Percentiles rank a stretch among this genome's conserved stretches.
phyloP scores from a whole-genome alignment of 257 asterid species.

The Przewalskia tangutica region DNA sequence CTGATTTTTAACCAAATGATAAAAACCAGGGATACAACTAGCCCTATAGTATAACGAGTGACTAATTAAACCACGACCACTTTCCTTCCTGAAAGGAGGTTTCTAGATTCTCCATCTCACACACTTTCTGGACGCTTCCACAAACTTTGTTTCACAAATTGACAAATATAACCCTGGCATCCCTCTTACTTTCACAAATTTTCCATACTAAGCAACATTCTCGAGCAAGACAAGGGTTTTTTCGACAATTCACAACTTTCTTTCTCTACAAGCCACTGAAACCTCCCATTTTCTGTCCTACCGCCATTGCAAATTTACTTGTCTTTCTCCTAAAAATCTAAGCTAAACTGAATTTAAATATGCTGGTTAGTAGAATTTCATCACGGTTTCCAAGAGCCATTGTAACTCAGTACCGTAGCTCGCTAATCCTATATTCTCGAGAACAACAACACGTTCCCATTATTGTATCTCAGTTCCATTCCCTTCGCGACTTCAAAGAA shows the following conservation, averaged over 20 bases:
- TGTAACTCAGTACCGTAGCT: conserved; percentile 35
- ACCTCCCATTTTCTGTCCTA: background rate
- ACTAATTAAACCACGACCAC: too few species aligned
- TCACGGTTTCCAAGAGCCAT: conserved; percentile 37
- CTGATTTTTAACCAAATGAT: too few species aligned
- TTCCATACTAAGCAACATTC: too few species aligned
- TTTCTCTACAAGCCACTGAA: background rate
- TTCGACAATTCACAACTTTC: background rate
- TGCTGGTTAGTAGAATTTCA: conserved; percentile 50
- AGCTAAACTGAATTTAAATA: background rate
- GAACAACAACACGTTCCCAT: conserved; percentile 12
- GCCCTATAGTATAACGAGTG: too few species aligned
- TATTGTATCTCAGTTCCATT: conserved; percentile 19
- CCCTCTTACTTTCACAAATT: background rate
- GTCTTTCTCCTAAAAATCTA: background rate
- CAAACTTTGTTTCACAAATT: too few species aligned
- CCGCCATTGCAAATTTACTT: background rate
- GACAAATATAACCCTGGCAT: background rate
- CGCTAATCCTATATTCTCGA: conserved; percentile 28
- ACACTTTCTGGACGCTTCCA: background rate
- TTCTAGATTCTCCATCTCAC: background rate
- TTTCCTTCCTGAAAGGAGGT: too few species aligned
- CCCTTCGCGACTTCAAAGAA: conserved; percentile 16
- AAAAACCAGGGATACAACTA: too few species aligned
- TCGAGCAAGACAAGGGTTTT: background rate